A percentile compares a stretch with the other conserved stretches of the same genome.
Conservation (phyloP, 2,329 filamentous ascomycete species). For the Fusarium gaditjirri region DNA sequence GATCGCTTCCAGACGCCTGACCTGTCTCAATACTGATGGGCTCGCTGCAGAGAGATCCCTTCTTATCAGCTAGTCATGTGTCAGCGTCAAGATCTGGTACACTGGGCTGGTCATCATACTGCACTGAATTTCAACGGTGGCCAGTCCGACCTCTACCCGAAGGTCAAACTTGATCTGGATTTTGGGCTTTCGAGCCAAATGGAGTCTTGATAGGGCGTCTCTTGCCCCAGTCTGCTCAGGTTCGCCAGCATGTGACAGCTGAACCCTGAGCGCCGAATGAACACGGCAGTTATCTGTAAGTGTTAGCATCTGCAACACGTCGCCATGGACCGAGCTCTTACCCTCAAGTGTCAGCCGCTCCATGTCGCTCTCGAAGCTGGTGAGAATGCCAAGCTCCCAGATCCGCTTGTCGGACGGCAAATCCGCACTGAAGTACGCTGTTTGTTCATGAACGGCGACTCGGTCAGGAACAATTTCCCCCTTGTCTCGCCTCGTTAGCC, state of each 20-base stretch:
- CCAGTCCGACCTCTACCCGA: background rate
- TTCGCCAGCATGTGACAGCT: background rate
- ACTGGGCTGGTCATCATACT: background rate
- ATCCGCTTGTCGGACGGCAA: background rate
- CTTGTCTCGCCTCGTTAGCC: background rate
- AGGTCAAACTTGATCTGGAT: background rate
- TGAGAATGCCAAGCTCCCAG: background rate
- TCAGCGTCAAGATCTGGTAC: background rate
- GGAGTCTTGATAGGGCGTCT: background rate
- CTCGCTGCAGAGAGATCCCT: background rate
- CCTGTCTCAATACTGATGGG: background rate
- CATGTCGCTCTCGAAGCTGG: background rate
- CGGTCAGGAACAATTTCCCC: background rate
- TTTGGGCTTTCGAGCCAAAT: background rate
- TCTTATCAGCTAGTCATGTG: background rate
- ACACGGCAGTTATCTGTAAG: background rate
- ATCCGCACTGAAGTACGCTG: background rate
- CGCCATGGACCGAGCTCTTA: too few relatives aligned
- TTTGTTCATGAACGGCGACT: background rate
- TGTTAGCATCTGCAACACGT: background rate
- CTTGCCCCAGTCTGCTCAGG: background rate
- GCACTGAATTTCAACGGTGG: background rate
- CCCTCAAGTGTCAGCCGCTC: background rate
- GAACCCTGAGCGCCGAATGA: background rate
- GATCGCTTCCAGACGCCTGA: background rate